Conservation (phyloP, 306 rosid species). For the Oemleria cerasiformis region DNA sequence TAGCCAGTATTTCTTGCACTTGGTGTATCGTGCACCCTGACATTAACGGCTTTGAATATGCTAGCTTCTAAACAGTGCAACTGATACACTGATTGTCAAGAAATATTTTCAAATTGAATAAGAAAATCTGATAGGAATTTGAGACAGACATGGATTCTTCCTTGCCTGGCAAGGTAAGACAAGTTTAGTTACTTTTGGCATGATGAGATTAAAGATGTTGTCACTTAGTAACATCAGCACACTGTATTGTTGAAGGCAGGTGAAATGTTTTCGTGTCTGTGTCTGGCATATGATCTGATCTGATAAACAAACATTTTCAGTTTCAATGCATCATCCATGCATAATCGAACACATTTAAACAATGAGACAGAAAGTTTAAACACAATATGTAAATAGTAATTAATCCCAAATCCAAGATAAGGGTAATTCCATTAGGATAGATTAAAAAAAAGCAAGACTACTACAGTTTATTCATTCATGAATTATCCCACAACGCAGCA, state of each 20-base stretch:
- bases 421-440: neutral
- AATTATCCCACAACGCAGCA: neutral
- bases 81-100: too few species aligned
- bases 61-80: neutral
- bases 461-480: neutral
- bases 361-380: constrained; percentile 1
- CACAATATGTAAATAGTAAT: neutral
- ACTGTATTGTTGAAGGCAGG: too few species aligned
- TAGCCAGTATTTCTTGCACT: neutral
- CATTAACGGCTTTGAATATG: neutral
- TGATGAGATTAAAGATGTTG: too few species aligned
- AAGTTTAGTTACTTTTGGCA: too few species aligned
- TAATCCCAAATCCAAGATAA: neutral
- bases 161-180: too few species aligned
- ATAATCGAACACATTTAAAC: neutral
- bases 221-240: too few species aligned
- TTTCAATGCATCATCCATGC: neutral
- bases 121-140: too few species aligned
- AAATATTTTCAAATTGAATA: too few species aligned
- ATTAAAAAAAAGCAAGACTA: neutral
- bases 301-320: too few species aligned
- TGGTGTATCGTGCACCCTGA: neutral
- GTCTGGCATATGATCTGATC: too few species aligned
- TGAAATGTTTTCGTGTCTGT: too few species aligned
- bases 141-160: too few species aligned